Percentiles rank a stretch among this genome's conserved stretches.
phyloP scores from a whole-genome alignment of 352 stramenopile species.

The Phytophthora colocasiae region DNA sequence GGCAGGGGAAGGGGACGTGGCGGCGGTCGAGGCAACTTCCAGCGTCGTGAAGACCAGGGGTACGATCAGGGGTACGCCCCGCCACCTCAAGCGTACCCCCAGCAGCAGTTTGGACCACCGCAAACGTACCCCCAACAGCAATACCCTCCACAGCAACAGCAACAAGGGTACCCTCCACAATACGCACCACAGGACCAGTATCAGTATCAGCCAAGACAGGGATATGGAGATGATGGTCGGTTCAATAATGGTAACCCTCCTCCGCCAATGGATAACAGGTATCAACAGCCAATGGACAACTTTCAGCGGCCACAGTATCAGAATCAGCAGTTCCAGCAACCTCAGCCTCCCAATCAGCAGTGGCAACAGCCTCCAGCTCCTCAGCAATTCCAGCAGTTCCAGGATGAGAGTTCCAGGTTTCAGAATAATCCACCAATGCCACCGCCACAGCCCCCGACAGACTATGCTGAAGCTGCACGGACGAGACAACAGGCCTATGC shows the following conservation, averaged over 20 bases:
- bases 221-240: conserved; percentile 20
- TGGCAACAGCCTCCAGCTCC: conserved; percentile 8
- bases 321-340: conserved; percentile 18
- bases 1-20: conserved; percentile 45
- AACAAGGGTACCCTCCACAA: conserved; percentile 1
- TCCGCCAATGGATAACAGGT: conserved; percentile 24
- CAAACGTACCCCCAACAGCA: conserved; percentile 13
- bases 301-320: conserved; percentile 13
- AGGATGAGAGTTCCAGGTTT: conserved; percentile 29
- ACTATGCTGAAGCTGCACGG: conserved; percentile 46
- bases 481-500: conserved; percentile 50
- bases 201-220: conserved; percentile 19
- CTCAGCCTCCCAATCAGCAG: conserved; percentile 12
- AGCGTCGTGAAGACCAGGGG: conserved; percentile 25
- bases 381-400: conserved; percentile 23
- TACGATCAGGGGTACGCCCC: conserved; percentile 23
- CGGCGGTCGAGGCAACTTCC: conserved; percentile 30
- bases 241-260: conserved; percentile 20
- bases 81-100: conserved; percentile 11
- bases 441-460: conserved; percentile 13
- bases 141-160: conserved; percentile 13
- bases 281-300: conserved; percentile 18
- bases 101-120: conserved; percentile 15
- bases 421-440: conserved; percentile 22
- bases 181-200: conserved; percentile 26